A percentile compares a stretch with the other conserved stretches of the same genome.
These are phyloP conservation scores for Heliocybe sulcata DNA, from an alignment of 1,284 basidiomycete species.

Conservation along the genomic window DNA sequence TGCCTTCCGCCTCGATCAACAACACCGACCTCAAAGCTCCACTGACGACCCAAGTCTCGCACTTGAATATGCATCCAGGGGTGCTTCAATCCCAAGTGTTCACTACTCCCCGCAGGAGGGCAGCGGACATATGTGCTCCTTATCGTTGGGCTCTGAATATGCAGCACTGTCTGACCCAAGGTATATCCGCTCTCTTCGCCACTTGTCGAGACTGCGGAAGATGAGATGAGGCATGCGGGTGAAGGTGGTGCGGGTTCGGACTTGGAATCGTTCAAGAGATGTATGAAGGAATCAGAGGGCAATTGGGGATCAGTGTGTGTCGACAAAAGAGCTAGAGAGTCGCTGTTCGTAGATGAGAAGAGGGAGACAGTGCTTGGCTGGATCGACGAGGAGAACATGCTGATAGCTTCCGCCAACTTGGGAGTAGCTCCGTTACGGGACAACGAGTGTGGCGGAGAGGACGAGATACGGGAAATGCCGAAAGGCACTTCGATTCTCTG, in stretches of 20 bases:
- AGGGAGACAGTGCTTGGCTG: slow-evolving; percentile 68
- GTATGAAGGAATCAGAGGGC: slow-evolving; percentile 58
- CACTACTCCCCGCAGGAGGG: slow-evolving; percentile 28
- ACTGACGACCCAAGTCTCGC: slow-evolving; percentile 57
- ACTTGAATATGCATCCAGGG: slow-evolving; percentile 74
- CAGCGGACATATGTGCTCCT: slow-evolving; percentile 64
- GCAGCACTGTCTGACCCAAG: slow-evolving; percentile 68
- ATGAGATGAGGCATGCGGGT: slow-evolving; percentile 36
- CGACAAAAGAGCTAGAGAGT: slow-evolving; percentile 56
- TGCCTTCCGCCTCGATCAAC: slow-evolving; percentile 53
- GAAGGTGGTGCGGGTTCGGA: slow-evolving; percentile 41
- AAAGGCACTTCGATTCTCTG: too few relatives aligned
- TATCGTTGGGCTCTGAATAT: slow-evolving; percentile 74
- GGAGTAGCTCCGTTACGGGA: neutral
- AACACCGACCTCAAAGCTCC: slow-evolving; percentile 74
- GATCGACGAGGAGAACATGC: slow-evolving; percentile 46
- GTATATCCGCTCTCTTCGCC: slow-evolving; percentile 26
- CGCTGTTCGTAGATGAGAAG: slow-evolving; percentile 70
- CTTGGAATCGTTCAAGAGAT: slow-evolving; percentile 54
- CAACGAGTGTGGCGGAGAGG: neutral
- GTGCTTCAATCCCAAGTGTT: slow-evolving; percentile 59
- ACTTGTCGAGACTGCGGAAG: slow-evolving; percentile 19
- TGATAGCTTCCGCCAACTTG: neutral
- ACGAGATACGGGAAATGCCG: too few relatives aligned
- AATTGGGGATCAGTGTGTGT: slow-evolving; percentile 41